Conservation (phyloP, 495 filamentous ascomycete genomes). For the Endocarpon pusillum region DNA sequence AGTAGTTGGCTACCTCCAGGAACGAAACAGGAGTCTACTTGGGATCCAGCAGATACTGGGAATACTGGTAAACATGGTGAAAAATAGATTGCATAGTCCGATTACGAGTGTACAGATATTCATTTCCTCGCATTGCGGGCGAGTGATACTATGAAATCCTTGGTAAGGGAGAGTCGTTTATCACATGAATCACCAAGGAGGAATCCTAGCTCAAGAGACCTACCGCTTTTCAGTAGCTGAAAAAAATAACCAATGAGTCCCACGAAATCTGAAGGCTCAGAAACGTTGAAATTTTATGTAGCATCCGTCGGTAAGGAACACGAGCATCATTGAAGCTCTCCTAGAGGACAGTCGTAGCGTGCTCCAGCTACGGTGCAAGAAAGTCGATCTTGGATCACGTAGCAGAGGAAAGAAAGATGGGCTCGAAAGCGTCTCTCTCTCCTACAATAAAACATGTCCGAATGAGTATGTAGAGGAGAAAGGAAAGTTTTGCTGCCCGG, state of each 20-base stretch:
- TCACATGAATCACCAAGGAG: too few relatives aligned
- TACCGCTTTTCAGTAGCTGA: too few relatives aligned
- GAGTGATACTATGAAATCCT: too few relatives aligned
- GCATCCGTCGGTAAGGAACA: constrained; percentile 48
- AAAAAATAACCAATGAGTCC: too few relatives aligned
- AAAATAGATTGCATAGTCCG: neutral
- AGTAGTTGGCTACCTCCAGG: constrained; percentile 50
- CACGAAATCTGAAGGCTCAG: too few relatives aligned
- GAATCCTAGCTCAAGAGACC: too few relatives aligned
- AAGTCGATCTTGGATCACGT: constrained; percentile 40
- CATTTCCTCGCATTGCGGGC: too few relatives aligned
- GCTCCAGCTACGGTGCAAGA: constrained; percentile 51
- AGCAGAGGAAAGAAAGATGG: constrained; percentile 43
- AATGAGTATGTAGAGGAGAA: constrained; percentile 8
- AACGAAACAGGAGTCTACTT: constrained; percentile 67
- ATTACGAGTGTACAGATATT: too few relatives aligned
- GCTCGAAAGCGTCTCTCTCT: constrained; percentile 22
- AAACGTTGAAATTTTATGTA: constrained; percentile 21
- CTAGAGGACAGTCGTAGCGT: constrained; percentile 25
- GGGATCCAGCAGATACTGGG: constrained; percentile 27
- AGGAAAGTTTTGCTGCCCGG: too few relatives aligned
- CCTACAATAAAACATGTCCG: constrained; percentile 85
- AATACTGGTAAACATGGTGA: neutral
- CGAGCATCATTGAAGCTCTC: constrained; percentile 27
- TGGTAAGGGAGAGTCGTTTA: too few relatives aligned